Conservation (phyloP, 2,329 filamentous ascomycete species). For the Chaetomiaceae sp. region DNA sequence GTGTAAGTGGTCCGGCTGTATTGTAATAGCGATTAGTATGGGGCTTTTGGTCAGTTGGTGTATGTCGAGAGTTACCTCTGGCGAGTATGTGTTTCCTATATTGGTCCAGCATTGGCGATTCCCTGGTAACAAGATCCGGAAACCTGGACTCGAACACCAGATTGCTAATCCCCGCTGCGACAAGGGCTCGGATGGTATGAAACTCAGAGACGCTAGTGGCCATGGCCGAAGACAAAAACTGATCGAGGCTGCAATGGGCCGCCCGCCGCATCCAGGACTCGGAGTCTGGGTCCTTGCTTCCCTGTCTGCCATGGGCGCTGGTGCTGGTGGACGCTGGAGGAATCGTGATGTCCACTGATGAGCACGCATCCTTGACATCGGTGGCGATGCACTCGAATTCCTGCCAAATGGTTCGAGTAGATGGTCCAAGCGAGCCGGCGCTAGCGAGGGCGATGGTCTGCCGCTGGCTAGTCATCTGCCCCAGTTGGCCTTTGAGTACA, state of each 20-base stretch:
- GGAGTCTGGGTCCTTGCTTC: not conserved
- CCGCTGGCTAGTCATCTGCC: constrained; percentile 2
- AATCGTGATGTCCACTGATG: not conserved
- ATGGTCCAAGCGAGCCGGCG: not conserved
- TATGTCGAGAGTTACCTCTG: no score
- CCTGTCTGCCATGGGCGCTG: not conserved
- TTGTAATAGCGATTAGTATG: no score
- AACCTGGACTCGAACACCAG: constrained; percentile 9
- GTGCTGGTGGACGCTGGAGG: not conserved
- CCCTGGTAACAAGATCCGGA: constrained; percentile 4
- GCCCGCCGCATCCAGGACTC: not conserved
- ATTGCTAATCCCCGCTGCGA: not conserved
- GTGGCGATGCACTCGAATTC: constrained; percentile 1
- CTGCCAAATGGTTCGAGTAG: not conserved
- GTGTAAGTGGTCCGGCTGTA: not conserved
- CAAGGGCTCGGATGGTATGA: constrained; percentile 5
- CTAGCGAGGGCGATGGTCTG: not conserved
- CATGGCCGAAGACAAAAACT: not conserved
- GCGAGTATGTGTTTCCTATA: constrained; percentile 11
- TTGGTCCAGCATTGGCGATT: constrained; percentile 11
- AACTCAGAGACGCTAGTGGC: not conserved
- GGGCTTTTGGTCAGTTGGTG: no score
- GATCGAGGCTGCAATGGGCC: not conserved
- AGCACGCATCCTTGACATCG: constrained; percentile 7
- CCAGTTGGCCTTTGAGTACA: not conserved